A percentile compares a stretch with the other conserved stretches of the same genome.
phyloP scores from a whole-genome alignment of 78 protist species.

The Dictyostelium firmibasis region DNA sequence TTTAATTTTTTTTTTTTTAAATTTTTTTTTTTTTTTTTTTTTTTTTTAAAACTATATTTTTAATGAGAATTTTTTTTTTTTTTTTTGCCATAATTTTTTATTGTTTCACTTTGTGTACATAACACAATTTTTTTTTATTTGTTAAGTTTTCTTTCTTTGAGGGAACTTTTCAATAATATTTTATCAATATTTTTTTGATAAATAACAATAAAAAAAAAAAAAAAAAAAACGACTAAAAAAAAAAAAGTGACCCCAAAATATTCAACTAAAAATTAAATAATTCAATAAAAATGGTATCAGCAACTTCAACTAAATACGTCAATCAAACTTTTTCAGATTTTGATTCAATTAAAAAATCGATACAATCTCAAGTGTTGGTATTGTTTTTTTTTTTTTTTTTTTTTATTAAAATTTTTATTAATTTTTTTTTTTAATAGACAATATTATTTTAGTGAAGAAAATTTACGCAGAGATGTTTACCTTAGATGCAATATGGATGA shows the following conservation, averaged over 20 bases:
- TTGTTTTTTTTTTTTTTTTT: neutral
- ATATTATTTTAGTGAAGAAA: slow-evolving; percentile 84
- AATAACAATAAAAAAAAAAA: neutral
- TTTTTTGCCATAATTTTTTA: neutral
- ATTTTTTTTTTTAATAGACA: neutral
- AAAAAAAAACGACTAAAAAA: neutral
- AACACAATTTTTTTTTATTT: neutral
- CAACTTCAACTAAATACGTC: neutral
- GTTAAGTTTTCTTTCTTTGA: neutral
- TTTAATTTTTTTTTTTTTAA: neutral
- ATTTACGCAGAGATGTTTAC: slow-evolving; percentile 81
- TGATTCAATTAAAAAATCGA: slow-evolving; percentile 9
- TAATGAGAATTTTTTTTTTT: neutral
- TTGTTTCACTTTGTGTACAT: neutral
- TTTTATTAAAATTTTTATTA: neutral
- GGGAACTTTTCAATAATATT: neutral
- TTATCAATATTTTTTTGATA: neutral
- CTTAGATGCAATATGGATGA: slow-evolving; percentile 81
- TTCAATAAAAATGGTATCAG: neutral
- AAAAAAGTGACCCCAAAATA: neutral
- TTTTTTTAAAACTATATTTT: neutral
- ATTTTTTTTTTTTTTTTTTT: neutral
- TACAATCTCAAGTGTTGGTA: neutral
- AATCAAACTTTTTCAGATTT: neutral
- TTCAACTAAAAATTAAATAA: too few species aligned